Evolutionary conservation across 2,329 filamentous ascomycete species (phyloP).

Genomic region (Macroventuria anomochaeta): DNA sequence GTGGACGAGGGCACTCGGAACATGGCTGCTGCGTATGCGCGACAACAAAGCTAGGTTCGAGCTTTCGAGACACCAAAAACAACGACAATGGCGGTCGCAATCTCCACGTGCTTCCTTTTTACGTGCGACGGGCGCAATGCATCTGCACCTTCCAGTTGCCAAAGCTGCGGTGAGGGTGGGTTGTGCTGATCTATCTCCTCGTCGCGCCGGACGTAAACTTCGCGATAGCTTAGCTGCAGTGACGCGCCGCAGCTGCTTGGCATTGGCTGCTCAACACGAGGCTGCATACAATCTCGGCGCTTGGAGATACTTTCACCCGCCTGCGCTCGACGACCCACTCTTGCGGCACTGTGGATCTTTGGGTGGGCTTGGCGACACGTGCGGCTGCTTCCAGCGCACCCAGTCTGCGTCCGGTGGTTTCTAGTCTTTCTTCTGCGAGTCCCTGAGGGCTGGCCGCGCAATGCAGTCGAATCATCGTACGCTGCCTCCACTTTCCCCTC

Average conservation of each 20-base stretch:
- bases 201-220: slow-evolving; percentile 28
- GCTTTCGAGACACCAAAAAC: slow-evolving; percentile 6
- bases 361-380: slow-evolving; percentile 2
- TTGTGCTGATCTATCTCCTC: background rate
- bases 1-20: slow-evolving; percentile 44
- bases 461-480: background rate
- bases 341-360: slow-evolving; percentile 5
- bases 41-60: slow-evolving; percentile 11
- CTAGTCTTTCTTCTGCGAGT: slow-evolving; percentile 3
- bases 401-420: background rate
- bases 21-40: slow-evolving; percentile 30
- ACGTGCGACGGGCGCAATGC: background rate
- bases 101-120: background rate
- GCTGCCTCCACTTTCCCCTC: background rate
- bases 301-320: background rate
- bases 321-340: background rate
- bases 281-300: background rate
- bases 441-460: background rate
- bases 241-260: slow-evolving; percentile 27
- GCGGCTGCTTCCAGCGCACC: background rate
- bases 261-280: background rate
- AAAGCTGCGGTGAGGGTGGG: background rate
- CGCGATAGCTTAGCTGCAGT: slow-evolving; percentile 19
- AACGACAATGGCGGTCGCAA: slow-evolving; percentile 14
- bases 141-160: background rate